Percentiles rank a stretch among this genome's conserved stretches.
Evolutionary conservation across 2,329 filamentous ascomycete genomes (phyloP).

Genomic region (Diaporthe helianthi): DNA sequence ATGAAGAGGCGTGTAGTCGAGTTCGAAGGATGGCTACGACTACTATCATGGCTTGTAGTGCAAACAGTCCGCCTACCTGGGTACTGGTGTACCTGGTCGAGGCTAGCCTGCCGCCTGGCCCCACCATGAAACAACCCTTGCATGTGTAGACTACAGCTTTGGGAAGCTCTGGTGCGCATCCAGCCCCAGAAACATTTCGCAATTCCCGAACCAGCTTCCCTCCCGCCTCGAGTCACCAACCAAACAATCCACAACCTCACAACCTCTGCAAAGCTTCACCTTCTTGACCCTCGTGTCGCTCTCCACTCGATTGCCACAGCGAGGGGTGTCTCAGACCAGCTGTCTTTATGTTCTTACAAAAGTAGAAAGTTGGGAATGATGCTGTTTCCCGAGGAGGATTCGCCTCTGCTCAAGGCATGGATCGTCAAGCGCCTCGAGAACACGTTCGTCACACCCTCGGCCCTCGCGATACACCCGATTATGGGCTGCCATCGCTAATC

Average conservation of each 20-base stretch:
- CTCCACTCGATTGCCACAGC: background rate
- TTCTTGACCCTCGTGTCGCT: background rate
- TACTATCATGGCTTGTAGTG: too few species aligned
- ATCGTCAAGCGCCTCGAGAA: conserved; percentile 79
- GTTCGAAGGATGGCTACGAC: background rate
- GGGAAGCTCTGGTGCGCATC: background rate
- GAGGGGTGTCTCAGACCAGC: background rate
- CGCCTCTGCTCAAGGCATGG: conserved; percentile 74
- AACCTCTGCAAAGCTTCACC: background rate
- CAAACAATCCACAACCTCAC: background rate
- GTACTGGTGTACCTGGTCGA: too few species aligned
- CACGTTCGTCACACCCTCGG: conserved; percentile 59
- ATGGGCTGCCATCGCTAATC: background rate
- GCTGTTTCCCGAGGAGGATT: conserved; percentile 69
- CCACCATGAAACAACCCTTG: conserved; percentile 14
- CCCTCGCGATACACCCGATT: background rate
- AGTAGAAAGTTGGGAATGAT: conserved; percentile 48
- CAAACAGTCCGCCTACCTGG: background rate
- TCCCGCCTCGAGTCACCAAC: background rate
- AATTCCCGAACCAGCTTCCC: background rate
- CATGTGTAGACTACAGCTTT: conserved; percentile 18
- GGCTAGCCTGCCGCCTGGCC: conserved; percentile 15
- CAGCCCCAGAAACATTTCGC: conserved; percentile 2
- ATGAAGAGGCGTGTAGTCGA: background rate
- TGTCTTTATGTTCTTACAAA: conserved; percentile 29